Evolutionary conservation across 768 basidiomycete species (phyloP).

Genomic region (Imleria badia): DNA sequence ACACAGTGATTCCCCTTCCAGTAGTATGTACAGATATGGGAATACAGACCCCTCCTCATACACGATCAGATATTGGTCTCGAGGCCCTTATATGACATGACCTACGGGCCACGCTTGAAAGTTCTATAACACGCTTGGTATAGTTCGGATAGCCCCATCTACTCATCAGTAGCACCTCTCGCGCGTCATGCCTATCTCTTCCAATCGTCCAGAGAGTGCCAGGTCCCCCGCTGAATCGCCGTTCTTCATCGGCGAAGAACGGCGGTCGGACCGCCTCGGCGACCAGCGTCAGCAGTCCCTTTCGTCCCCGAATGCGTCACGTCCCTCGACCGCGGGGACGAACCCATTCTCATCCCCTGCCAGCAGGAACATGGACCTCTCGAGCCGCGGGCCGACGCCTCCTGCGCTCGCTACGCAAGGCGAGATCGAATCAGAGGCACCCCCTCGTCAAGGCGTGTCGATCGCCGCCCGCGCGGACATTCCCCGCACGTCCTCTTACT

Average conservation of each 20-base stretch:
- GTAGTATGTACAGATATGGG: neutral
- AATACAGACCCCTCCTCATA: neutral
- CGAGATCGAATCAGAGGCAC: constrained; percentile 25
- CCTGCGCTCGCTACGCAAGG: neutral
- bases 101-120: neutral
- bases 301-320: constrained; percentile 8
- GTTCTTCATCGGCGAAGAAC: constrained; percentile 24
- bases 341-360: constrained; percentile 57
- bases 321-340: constrained; percentile 26
- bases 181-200: constrained; percentile 20
- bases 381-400: constrained; percentile 26
- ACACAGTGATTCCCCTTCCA: constrained; percentile 2
- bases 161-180: neutral
- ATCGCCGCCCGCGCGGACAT: constrained; percentile 44
- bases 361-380: constrained; percentile 43
- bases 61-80: neutral
- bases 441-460: constrained; percentile 35
- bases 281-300: neutral
- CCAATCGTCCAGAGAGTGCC: neutral
- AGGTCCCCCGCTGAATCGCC: constrained; percentile 3
- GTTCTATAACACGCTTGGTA: constrained; percentile 4
- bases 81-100: constrained; percentile 10
- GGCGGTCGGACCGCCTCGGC: constrained; percentile 1
- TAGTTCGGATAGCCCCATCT: neutral
- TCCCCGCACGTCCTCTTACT: constrained; percentile 39